These are phyloP conservation scores for Suillus americanus DNA, from an alignment of 768 basidiomycete species.

Conservation along the genomic window DNA sequence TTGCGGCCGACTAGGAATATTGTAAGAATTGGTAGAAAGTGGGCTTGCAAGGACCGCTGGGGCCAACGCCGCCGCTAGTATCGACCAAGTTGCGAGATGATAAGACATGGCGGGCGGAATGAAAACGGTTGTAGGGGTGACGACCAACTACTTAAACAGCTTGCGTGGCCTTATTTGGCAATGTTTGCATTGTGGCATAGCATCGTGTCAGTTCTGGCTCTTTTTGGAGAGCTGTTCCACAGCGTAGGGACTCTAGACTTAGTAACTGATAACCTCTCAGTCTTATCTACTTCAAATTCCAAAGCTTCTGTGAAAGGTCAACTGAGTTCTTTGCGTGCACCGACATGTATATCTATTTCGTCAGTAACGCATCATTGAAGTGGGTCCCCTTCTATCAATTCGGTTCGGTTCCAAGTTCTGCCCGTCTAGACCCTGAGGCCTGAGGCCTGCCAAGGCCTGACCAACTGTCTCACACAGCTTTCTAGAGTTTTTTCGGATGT, in stretches of 20 bases:
- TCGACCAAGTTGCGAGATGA: conserved; percentile 28
- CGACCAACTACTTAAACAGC: conserved; percentile 24
- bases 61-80: conserved; percentile 40
- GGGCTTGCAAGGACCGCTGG: conserved; percentile 38
- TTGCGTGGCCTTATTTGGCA: conserved; percentile 19
- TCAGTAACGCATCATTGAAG: background rate
- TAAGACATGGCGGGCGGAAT: conserved; percentile 33
- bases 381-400: background rate
- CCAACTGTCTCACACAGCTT: background rate
- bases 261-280: background rate
- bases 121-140: conserved; percentile 9
- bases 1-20: conserved; percentile 39
- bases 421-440: background rate
- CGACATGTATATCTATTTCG: background rate
- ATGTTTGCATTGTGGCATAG: conserved; percentile 31
- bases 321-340: background rate
- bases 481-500: background rate
- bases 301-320: background rate
- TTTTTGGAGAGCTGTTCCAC: background rate
- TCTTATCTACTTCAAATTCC: background rate
- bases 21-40: conserved; percentile 43
- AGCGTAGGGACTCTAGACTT: too few species aligned
- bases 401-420: background rate
- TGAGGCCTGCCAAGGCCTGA: too few species aligned
- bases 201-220: background rate